phyloP scores from a whole-genome alignment of 2,329 filamentous ascomycete genomes.

The Talaromyces sp. region DNA sequence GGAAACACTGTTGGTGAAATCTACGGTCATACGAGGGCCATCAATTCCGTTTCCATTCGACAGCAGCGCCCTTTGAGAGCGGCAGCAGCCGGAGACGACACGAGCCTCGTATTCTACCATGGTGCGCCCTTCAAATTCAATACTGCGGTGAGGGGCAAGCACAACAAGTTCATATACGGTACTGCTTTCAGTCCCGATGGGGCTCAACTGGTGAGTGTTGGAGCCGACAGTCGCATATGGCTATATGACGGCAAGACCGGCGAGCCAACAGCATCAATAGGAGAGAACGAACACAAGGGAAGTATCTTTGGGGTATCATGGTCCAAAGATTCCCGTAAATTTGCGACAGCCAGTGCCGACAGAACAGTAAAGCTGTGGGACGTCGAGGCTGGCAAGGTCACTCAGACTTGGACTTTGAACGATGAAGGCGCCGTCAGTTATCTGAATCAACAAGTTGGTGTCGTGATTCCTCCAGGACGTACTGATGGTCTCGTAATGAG shows the following conservation, averaged over 20 bases:
- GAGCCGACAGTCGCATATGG: conserved; percentile 88
- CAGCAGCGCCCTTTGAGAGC: conserved; percentile 87
- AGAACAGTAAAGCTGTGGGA: conserved; percentile 96
- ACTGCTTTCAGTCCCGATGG: conserved; percentile 90
- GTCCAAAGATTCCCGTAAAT: conserved; percentile 77
- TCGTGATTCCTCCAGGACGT: conserved; percentile 80
- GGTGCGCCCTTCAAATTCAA: conserved; percentile 96
- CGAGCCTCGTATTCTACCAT: conserved; percentile 84
- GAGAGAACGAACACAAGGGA: conserved; percentile 73
- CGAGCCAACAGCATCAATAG: conserved; percentile 69
- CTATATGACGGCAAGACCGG: conserved; percentile 96
- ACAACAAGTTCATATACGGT: conserved; percentile 85
- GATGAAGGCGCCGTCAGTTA: conserved; percentile 68
- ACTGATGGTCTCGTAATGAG: conserved; percentile 86
- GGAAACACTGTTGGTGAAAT: conserved; percentile 96
- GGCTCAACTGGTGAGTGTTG: conserved; percentile 74
- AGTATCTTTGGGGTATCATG: conserved; percentile 92
- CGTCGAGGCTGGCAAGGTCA: conserved; percentile 68
- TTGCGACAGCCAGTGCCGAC: conserved; percentile 90
- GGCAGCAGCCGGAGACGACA: conserved; percentile 87
- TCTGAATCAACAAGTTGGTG: conserved; percentile 85
- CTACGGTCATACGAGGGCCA: conserved; percentile 79
- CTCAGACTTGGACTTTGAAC: conserved; percentile 82
- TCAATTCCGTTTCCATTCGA: conserved; percentile 87
- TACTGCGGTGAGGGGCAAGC: conserved; percentile 70